Evolutionary conservation across 805 yeast species (phyloP), one percentile per base, ranked within the genome.

Genomic region (Zygosaccharomyces bisporus): DNA sequence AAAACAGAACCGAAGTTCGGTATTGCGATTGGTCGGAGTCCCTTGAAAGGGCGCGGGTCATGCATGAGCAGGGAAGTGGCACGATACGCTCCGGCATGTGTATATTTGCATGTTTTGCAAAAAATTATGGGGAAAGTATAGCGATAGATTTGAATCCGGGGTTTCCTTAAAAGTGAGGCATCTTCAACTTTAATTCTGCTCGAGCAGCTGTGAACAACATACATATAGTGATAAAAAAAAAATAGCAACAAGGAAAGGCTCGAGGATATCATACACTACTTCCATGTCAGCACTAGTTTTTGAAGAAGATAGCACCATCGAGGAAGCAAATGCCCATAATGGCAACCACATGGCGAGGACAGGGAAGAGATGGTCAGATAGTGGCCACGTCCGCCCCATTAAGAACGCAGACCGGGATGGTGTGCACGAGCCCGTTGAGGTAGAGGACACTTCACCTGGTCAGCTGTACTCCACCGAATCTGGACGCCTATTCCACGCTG

Each of bases 401-500:
- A 46, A 49, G 25, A 17, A 34, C 37, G 42, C 42, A 7, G 20
- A 37, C 29, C 41, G 47, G 24, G 87, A 81, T 57, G 87, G 82
- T 37, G 87, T 87, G 25, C 96, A 88, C 58, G 74, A 75, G 10
- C 57, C 60, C 1, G 53, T 56, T 10, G 55, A 56, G 17, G 44
- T 41, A 4, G 49, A 49, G 18, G 73, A 75, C 57, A 77, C 86
- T 13, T 82, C 93, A 2, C 96, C 97, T 1, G 97, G 95, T 0
- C 99, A 91, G 66, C 70, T 90, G 35, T 91, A 91, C 63, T 82
- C 95, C 9, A 91, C 98, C 0, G 96, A 88, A 46, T 80, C 90
- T 0, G 99, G 99, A 0, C 77, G 88, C 51, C 72, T 93, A 56
- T 93, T 87, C 69, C 98, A 93, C 58, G 98, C 99, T 4, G 99